Percentiles rank a stretch among this genome's conserved stretches.
Evolutionary conservation across 176 grass and related monocot genomes (phyloP).

Genomic region (Rhynchospora breviuscula): DNA sequence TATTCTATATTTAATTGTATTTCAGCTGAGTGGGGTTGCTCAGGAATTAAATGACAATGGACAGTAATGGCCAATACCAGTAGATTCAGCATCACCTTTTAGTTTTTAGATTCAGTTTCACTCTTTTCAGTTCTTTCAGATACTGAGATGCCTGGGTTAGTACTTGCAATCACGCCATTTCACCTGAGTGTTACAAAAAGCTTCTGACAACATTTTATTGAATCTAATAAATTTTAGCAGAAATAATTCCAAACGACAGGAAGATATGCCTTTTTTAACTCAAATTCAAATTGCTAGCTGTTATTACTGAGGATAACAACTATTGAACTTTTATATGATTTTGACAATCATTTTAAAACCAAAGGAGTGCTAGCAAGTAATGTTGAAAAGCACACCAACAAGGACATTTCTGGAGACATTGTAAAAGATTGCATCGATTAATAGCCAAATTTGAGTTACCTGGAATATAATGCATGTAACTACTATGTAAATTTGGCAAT

Average conservation of each 20-base stretch:
- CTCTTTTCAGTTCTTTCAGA: background rate
- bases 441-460: background rate
- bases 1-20: background rate
- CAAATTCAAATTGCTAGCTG: background rate
- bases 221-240: background rate
- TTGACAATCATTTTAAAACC: background rate
- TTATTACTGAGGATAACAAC: background rate
- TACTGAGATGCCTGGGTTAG: background rate
- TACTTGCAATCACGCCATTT: background rate
- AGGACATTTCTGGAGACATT: background rate
- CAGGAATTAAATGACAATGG: background rate
- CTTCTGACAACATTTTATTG: background rate
- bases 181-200: background rate
- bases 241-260: background rate
- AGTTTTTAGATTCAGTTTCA: background rate
- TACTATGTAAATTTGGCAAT: background rate
- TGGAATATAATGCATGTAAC: background rate
- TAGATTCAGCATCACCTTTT: background rate
- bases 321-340: background rate
- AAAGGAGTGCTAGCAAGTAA: background rate
- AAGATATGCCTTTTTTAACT: background rate
- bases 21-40: background rate
- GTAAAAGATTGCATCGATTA: background rate
- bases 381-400: background rate
- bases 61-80: background rate